Conservation (phyloP, 164 flowering plant species). For the Amborella trichopoda region DNA sequence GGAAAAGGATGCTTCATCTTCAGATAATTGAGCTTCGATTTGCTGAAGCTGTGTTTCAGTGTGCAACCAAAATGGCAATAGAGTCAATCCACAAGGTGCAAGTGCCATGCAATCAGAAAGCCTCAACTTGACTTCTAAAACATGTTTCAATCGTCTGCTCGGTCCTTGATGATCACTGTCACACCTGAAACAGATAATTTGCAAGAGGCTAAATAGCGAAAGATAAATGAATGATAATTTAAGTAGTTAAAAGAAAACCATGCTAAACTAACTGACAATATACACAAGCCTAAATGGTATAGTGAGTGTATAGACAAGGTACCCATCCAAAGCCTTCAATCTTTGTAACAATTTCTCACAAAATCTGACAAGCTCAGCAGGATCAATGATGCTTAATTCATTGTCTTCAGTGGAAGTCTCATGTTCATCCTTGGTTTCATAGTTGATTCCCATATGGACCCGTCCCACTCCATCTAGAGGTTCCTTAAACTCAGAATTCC, state of each 20-base stretch:
- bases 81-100: conserved; percentile 40
- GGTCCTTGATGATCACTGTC: conserved; percentile 14
- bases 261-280: background rate
- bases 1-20: conserved; percentile 18
- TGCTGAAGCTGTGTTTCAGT: conserved; percentile 51
- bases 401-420: too few relatives aligned
- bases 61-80: conserved; percentile 79
- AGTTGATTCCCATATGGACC: too few relatives aligned
- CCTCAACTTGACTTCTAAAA: conserved; percentile 60
- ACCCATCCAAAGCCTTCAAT: conserved; percentile 50
- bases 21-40: conserved; percentile 31
- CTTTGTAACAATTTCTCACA: conserved; percentile 51
- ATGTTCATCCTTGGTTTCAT: too few relatives aligned
- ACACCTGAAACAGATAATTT: conserved; percentile 25
- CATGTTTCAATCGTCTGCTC: conserved; percentile 30
- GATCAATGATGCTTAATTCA: too few relatives aligned
- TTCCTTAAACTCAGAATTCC: too few relatives aligned
- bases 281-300: background rate
- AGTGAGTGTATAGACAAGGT: conserved; percentile 4
- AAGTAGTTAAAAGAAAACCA: too few relatives aligned
- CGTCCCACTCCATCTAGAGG: too few relatives aligned
- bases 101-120: conserved; percentile 71
- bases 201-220: background rate
- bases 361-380: conserved; percentile 28
- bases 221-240: too few relatives aligned